Evolutionary conservation across 23 red algal species (phyloP).

Genomic region (Gracilaria domingensis): DNA sequence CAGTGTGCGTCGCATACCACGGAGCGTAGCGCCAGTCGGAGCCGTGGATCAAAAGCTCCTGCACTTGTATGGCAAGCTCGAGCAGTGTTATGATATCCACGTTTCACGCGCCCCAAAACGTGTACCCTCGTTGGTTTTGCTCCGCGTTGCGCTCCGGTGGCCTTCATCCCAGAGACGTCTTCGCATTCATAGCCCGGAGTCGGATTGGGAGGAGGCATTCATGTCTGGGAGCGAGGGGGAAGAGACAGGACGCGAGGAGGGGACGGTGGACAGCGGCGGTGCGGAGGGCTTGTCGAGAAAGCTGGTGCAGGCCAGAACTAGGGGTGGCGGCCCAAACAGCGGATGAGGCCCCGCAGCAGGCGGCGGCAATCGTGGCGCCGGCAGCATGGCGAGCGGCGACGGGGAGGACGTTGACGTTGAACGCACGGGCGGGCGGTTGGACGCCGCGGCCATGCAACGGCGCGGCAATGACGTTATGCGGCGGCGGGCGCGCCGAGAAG

Average conservation of each 20-base stretch:
- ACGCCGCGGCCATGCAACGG: not conserved
- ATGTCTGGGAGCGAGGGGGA: constrained; percentile 35
- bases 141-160: too few relatives aligned
- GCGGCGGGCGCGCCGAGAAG: not conserved
- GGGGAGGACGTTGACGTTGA: constrained; percentile 49
- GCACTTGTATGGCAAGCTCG: too few relatives aligned
- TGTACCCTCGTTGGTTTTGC: too few relatives aligned
- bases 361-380: not conserved
- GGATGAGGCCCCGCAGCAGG: not conserved
- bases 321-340: not conserved
- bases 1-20: too few relatives aligned
- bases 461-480: not conserved
- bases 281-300: constrained; percentile 40
- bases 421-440: not conserved
- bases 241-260: constrained; percentile 12
- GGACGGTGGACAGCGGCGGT: constrained; percentile 31
- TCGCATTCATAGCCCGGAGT: too few relatives aligned
- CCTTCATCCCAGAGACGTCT: too few relatives aligned
- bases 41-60: too few relatives aligned
- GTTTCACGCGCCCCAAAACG: too few relatives aligned
- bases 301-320: not conserved
- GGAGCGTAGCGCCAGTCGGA: too few relatives aligned
- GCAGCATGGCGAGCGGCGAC: constrained; percentile 19
- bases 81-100: too few relatives aligned
- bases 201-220: constrained; percentile 29